Evolutionary conservation across 2,329 filamentous ascomycete species (phyloP), one percentile per base, ranked within the genome.

Genomic region (Phyllosticta capitalensis): DNA sequence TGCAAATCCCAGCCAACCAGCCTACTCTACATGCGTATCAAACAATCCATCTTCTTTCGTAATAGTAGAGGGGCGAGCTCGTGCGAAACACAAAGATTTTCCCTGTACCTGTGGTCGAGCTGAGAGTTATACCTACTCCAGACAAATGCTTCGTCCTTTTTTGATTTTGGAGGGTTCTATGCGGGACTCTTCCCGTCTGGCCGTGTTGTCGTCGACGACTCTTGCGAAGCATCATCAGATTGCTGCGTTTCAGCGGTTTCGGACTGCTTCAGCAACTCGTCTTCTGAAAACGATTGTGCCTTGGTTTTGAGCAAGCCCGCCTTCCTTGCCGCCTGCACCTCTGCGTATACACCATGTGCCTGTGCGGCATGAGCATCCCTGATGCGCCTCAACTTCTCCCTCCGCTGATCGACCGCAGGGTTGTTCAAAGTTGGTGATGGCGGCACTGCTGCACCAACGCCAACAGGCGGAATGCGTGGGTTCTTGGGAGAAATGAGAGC

Each of bases 321-420:
- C 21, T 21, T 52, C 49, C 30, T 56, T 1, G 58, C 58, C 26
- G 54, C 54, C 20, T 60, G 53, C 21, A 60, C n/a, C 22, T 60
- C 58, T 0, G 50, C 54, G 48, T 59, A 30, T 5, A 59, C 48
- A 20, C 58, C 58, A 20, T 45, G 26, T 19, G 58, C 58, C 53
- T 59, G 58, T 20, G 26, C 26, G 0, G 58, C 52, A 30, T 59
- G 58, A 26, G 55, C 17, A 17, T 59, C 58, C 28, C 49, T 38
- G 30, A 60, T 5, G 20, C 38, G 52, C 49, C 20, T 19, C 50
- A 61, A 19, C 55, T 61, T 57, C n/a, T 61, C 55, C 55, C 26
- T 54, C 19, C 55, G 17, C 22, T 21, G 19, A 45, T 56, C 33
- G 24, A 24, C 59, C 12, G 33, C 56, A 12, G 50, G 30, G 26